Conservation (phyloP, 2,329 filamentous ascomycete species). For the Pestalotiopsis fici region DNA sequence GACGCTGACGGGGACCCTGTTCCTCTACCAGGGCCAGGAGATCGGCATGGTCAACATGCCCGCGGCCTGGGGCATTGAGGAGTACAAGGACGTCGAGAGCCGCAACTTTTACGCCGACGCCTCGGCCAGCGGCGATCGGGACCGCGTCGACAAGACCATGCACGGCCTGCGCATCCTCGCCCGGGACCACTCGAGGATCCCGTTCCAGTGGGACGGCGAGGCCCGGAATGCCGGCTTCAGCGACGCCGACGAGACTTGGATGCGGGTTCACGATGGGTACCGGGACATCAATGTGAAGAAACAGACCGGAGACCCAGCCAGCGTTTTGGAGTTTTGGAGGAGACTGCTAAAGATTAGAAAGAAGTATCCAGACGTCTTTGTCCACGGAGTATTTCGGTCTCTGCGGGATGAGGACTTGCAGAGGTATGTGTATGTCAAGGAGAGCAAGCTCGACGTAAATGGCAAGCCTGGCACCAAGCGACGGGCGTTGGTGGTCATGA, state of each 20-base stretch:
- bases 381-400: conserved; percentile 62
- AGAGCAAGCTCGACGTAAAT: conserved; percentile 19
- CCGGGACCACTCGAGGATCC: conserved; percentile 64
- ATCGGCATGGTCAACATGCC: conserved; percentile 63
- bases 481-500: conserved; percentile 42
- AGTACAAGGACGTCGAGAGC: conserved; percentile 57
- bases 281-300: conserved; percentile 54
- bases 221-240: conserved; percentile 64
- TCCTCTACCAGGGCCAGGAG: conserved; percentile 62
- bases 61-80: conserved; percentile 47
- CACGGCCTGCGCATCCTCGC: conserved; percentile 57
- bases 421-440: conserved; percentile 58
- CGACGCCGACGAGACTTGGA: conserved; percentile 57
- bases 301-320: conserved; percentile 45
- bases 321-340: conserved; percentile 63
- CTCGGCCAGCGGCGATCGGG: conserved; percentile 31
- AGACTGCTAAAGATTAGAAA: conserved; percentile 52
- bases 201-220: conserved; percentile 64
- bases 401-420: conserved; percentile 49
- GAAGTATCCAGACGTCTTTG: conserved; percentile 57
- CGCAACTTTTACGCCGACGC: conserved; percentile 52
- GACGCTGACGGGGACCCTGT: conserved; percentile 54
- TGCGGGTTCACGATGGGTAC: conserved; percentile 65
- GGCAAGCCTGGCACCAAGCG: conserved; percentile 19
- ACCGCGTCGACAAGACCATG: conserved; percentile 46